Evolutionary conservation across 2,329 filamentous ascomycete genomes (phyloP).

Genomic region (Aspergillaceae sp.): DNA sequence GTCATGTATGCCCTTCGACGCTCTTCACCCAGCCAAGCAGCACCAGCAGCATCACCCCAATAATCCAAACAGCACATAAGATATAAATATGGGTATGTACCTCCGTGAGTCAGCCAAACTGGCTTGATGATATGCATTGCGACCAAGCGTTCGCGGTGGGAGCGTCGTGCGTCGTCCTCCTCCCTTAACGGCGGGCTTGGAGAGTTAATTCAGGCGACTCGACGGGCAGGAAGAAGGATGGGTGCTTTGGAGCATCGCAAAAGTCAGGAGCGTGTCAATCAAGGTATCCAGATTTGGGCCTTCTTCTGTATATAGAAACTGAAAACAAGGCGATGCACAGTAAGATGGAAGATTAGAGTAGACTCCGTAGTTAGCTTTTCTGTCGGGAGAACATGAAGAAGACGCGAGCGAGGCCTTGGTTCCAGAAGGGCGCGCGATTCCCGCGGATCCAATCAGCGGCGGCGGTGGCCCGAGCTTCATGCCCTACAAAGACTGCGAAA

Average conservation of each 20-base stretch:
- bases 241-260: conserved; percentile 23
- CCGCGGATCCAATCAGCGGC: conserved; percentile 8
- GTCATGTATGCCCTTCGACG: too few relatives aligned
- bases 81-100: conserved; percentile 34
- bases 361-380: neutral
- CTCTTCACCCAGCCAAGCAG: neutral
- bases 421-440: conserved; percentile 16
- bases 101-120: conserved; percentile 89
- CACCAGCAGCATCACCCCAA: neutral
- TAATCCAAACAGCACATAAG: conserved; percentile 1
- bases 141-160: conserved; percentile 3
- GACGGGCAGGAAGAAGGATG: conserved; percentile 12
- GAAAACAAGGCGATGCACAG: neutral
- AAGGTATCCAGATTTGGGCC: neutral
- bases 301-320: neutral
- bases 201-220: conserved; percentile 9
- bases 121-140: conserved; percentile 85
- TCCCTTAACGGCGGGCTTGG: conserved; percentile 1
- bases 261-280: conserved; percentile 6
- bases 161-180: too few relatives aligned
- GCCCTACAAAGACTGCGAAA: neutral
- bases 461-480: conserved; percentile 26
- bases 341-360: neutral
- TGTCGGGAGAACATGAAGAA: neutral
- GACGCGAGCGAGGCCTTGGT: neutral